Conservation (phyloP, 2,329 filamentous ascomycete species). For the Paradendryphiella salina region DNA sequence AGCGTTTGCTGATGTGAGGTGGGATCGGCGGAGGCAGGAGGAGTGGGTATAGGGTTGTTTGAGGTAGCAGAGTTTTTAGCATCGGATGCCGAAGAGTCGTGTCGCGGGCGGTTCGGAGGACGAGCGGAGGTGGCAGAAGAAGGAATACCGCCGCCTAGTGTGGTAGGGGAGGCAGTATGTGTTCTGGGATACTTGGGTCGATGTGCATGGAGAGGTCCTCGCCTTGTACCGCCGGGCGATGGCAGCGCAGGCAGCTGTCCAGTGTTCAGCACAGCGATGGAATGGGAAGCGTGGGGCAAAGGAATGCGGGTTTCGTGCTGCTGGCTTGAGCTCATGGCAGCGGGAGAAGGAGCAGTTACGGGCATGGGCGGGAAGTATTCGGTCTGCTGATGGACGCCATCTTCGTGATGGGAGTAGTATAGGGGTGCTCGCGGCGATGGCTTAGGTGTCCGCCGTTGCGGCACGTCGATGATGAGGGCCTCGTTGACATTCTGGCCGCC, state of each 20-base stretch:
- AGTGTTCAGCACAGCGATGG: slow-evolving; percentile 79
- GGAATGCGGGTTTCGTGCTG: slow-evolving; percentile 45
- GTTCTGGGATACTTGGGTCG: slow-evolving; percentile 68
- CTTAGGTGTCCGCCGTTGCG: slow-evolving; percentile 73
- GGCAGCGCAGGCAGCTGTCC: slow-evolving; percentile 80
- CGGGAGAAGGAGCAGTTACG: slow-evolving; percentile 48
- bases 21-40: slow-evolving; percentile 51
- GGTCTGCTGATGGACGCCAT: slow-evolving; percentile 67
- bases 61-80: slow-evolving; percentile 48
- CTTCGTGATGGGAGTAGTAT: slow-evolving; percentile 63
- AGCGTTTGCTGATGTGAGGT: slow-evolving; percentile 46
- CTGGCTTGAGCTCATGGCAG: slow-evolving; percentile 43
- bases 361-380: slow-evolving; percentile 82
- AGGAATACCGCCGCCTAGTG: slow-evolving; percentile 51
- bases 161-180: slow-evolving; percentile 80
- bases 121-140: slow-evolving; percentile 47
- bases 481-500: slow-evolving; percentile 87
- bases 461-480: slow-evolving; percentile 87
- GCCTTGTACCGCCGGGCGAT: slow-evolving; percentile 72
- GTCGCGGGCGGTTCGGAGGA: slow-evolving; percentile 40
- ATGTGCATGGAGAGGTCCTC: slow-evolving; percentile 49
- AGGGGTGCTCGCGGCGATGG: slow-evolving; percentile 68
- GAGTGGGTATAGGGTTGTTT: slow-evolving; percentile 60
- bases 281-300: slow-evolving; percentile 53
- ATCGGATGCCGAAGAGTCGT: slow-evolving; percentile 50